Percentiles rank a stretch among this genome's conserved stretches.
These are phyloP conservation scores for Irineochytrium annulatum DNA, from an alignment of 192 early-diverging fungal species.

Conservation along the genomic window DNA sequence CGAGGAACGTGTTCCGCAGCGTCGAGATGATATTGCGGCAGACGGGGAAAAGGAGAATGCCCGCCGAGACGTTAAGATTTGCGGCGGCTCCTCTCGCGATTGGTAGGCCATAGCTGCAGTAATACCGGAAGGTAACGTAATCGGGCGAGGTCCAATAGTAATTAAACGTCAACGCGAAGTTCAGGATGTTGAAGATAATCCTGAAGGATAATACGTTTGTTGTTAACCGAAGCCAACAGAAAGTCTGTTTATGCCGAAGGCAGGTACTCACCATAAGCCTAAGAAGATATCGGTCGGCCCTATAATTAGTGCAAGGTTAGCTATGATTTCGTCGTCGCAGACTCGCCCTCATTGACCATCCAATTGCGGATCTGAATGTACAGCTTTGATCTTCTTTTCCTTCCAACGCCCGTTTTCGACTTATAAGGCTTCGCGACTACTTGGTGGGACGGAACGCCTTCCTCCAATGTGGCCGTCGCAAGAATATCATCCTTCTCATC, in stretches of 20 bases:
- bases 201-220: no score
- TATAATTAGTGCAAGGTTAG: not conserved
- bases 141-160: not conserved
- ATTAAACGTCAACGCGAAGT: not conserved
- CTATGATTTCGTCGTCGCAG: not conserved
- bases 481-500: not conserved
- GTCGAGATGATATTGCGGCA: constrained; percentile 44
- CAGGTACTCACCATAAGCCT: no score
- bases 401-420: not conserved
- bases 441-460: not conserved
- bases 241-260: no score
- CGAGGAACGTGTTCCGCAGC: constrained; percentile 54
- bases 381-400: not conserved
- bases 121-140: not conserved
- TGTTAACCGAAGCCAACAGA: no score
- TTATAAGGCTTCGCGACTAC: not conserved
- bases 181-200: not conserved
- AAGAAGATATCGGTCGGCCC: not conserved
- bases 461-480: not conserved
- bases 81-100: constrained; percentile 45
- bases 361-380: not conserved
- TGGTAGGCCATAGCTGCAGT: not conserved
- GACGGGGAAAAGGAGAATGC: constrained; percentile 48
- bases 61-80: constrained; percentile 39
- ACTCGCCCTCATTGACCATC: not conserved